phyloP scores from a whole-genome alignment of 495 filamentous ascomycete genomes.

The Aspergillus olivimuriae region DNA sequence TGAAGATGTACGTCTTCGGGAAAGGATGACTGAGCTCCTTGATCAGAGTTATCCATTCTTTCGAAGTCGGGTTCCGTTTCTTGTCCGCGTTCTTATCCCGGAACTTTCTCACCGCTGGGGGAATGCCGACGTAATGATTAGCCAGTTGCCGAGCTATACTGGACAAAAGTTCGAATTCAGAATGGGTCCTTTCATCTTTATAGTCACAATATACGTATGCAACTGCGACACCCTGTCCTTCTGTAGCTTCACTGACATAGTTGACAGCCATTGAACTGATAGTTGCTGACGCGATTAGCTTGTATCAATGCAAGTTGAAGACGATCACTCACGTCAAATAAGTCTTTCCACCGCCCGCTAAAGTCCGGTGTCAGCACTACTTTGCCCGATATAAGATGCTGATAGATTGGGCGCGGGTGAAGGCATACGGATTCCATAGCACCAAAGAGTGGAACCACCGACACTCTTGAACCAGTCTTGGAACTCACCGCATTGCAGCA shows the following conservation, averaged over 20 bases:
- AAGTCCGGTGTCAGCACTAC: too few relatives aligned
- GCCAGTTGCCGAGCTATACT: neutral
- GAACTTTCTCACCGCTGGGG: neutral
- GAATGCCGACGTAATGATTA: neutral
- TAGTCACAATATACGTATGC: neutral
- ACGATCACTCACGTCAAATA: constrained; percentile 1
- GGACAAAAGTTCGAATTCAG: neutral
- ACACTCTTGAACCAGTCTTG: neutral
- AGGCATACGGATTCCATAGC: neutral
- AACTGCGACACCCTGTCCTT: neutral
- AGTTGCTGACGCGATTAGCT: neutral
- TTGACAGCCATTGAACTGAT: constrained; percentile 1
- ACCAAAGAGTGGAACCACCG: neutral
- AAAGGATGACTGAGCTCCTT: constrained; percentile 1
- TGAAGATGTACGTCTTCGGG: neutral
- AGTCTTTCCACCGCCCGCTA: neutral
- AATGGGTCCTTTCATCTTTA: neutral
- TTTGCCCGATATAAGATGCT: too few relatives aligned
- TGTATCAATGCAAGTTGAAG: neutral
- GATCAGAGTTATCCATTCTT: constrained; percentile 1
- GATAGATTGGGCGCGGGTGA: neutral
- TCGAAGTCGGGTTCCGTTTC: neutral
- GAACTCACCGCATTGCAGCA: neutral
- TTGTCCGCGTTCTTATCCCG: constrained; percentile 1
- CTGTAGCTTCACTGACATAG: constrained; percentile 1